These are phyloP conservation scores for Byssothecium circinans DNA, from an alignment of 2,329 filamentous ascomycete species.

Conservation along the genomic window DNA sequence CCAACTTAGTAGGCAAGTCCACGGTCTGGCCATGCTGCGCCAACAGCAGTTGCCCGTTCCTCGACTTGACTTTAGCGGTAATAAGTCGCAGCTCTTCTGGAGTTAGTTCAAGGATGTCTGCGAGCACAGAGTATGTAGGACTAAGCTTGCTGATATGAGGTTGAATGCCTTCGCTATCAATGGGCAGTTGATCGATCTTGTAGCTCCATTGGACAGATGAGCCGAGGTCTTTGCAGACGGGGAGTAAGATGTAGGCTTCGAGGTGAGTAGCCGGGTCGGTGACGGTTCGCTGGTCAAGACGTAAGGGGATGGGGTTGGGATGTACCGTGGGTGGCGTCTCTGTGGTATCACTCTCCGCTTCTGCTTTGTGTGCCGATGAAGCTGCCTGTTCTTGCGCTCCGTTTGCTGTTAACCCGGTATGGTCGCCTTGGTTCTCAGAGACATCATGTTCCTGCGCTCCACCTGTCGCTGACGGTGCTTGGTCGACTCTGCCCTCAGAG, in stretches of 20 bases:
- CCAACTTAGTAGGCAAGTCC: constrained; percentile 17
- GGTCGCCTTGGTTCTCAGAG: neutral
- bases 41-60: constrained; percentile 18
- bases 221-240: constrained; percentile 3
- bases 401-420: neutral
- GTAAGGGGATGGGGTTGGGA: neutral
- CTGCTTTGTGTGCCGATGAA: too few relatives aligned
- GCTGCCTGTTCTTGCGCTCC: too few relatives aligned
- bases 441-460: neutral
- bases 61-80: constrained; percentile 8
- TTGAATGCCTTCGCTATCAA: constrained; percentile 10
- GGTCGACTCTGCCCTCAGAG: too few relatives aligned
- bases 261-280: constrained; percentile 10
- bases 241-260: constrained; percentile 21
- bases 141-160: constrained; percentile 11
- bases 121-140: constrained; percentile 17
- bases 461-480: neutral
- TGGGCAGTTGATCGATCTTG: constrained; percentile 13
- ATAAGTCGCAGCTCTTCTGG: constrained; percentile 20
- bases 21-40: constrained; percentile 11
- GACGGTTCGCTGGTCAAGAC: neutral
- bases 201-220: constrained; percentile 9
- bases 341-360: neutral
- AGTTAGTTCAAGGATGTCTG: constrained; percentile 15
- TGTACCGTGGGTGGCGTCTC: neutral